Base-by-base conservation (phyloP, 2,329 filamentous ascomycete genomes). In the Colletotrichum chlorophyti region DNA sequence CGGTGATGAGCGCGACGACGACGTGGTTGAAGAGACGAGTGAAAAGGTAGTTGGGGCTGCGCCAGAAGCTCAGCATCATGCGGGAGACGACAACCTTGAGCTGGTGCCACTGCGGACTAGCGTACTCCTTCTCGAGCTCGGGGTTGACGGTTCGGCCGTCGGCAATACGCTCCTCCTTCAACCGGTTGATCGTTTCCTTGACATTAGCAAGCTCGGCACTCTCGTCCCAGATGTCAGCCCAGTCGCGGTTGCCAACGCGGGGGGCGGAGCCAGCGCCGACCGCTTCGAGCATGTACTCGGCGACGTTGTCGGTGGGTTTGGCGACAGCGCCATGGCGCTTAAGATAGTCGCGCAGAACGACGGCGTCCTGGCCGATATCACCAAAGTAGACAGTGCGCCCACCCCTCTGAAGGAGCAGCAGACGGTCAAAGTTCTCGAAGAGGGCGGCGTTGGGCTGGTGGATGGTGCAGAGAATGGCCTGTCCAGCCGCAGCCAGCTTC, bases 391-490 rank as follows among this genome's bases (percentile, higher is more conserved):
- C 91, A 42, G 90, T 91, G 52, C 88, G 83, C 4, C 92, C 92
- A 59, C 92, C 92, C 35, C 84, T 83, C 72, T 94, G 86, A 2
- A 96, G 81, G 3, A 96, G 81, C 5, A 96, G 77, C 2, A 97
- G 81, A 11, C 91, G 84, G 69, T 96, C 92, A 64, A 96, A 97
- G 72, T 93, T 89, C 72, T 95, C 91, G 65, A 97, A 96, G 0
- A 96, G 80, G 0, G 91, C 87, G 14, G 91, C 90, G 64, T 93
- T 94, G 2, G 93, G 92, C 70, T 96, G 93, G 71, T 96, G 93
- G 63, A 96, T 96, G 0, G 93, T 96, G 75, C 91, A 96, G 4
- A 96, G 82, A 65, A 96, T 92, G 9, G 92, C 92, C 70, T 96
- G 93, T 2, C 92, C 93, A 3, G 90, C 89, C n/a, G 83, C 79